Evolutionary conservation across 1,284 basidiomycete species (phyloP).

Genomic region (Leccinum huronense): DNA sequence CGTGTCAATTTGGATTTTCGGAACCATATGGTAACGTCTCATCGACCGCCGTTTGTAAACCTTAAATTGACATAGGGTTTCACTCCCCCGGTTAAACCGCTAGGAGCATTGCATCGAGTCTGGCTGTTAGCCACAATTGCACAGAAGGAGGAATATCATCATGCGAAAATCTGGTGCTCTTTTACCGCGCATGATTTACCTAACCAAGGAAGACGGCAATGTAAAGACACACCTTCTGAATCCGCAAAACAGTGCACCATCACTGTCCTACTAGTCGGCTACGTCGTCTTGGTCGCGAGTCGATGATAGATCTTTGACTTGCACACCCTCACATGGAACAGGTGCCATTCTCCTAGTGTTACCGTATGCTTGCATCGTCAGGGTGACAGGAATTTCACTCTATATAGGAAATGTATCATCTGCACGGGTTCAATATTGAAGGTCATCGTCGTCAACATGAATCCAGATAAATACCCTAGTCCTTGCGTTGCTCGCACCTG

Average conservation of each 20-base stretch:
- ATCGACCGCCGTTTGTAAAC: neutral
- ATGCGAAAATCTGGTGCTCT: neutral
- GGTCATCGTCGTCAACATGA: neutral
- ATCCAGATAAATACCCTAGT: neutral
- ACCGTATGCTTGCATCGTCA: neutral
- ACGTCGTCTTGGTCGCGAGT: neutral
- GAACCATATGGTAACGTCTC: neutral
- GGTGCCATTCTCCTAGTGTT: neutral
- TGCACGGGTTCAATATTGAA: neutral
- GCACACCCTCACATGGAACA: neutral
- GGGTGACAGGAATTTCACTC: neutral
- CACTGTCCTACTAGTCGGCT: neutral
- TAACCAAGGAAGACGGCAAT: neutral
- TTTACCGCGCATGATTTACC: neutral
- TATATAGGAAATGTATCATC: neutral
- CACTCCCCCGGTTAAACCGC: no score
- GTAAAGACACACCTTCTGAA: neutral
- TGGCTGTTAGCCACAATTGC: neutral
- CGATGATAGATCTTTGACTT: neutral
- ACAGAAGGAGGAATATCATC: neutral
- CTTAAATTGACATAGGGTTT: neutral
- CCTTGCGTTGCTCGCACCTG: neutral
- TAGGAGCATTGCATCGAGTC: neutral
- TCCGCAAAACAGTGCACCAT: neutral
- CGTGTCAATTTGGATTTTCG: neutral